phyloP scores from a whole-genome alignment of 164 flowering plant species.

The Sedum album region DNA sequence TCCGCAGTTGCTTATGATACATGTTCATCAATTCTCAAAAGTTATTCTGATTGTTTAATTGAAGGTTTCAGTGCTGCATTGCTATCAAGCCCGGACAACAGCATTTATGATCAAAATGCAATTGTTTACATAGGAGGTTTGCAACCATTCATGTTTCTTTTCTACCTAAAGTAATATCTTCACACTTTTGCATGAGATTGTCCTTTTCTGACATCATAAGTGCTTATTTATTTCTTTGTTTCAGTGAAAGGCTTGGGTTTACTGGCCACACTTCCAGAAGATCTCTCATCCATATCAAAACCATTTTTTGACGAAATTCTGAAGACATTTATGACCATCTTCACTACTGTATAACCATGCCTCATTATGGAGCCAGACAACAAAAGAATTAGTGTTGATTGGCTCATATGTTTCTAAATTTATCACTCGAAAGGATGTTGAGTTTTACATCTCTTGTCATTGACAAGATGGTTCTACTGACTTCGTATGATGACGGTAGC shows the following conservation, averaged over 20 bases:
- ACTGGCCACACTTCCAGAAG: conserved; percentile 61
- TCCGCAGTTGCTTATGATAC: conserved; percentile 22
- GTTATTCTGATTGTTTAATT: conserved; percentile 31
- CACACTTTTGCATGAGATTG: neutral
- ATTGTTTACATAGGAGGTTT: conserved; percentile 44
- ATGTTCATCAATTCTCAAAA: conserved; percentile 38
- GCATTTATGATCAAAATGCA: conserved; percentile 24
- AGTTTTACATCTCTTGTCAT: conserved; percentile 49
- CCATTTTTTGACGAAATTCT: conserved; percentile 46
- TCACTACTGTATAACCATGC: conserved; percentile 15
- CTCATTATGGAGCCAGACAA: conserved; percentile 43
- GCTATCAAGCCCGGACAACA: conserved; percentile 18
- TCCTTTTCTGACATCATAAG: neutral
- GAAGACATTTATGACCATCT: conserved; percentile 23
- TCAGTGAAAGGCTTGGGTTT: conserved; percentile 79
- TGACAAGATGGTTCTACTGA: conserved; percentile 39
- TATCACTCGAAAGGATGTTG: conserved; percentile 36
- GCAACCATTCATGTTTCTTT: neutral
- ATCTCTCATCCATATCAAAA: conserved; percentile 30
- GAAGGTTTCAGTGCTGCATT: conserved; percentile 32
- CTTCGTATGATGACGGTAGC: conserved; percentile 26
- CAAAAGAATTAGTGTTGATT: conserved; percentile 58
- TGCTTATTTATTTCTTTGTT: conserved; percentile 10
- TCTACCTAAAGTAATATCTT: neutral
- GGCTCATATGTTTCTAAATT: conserved; percentile 41